Percentiles rank a stretch among this genome's conserved stretches.
These are phyloP conservation scores for Pythium monospermum DNA, from an alignment of 352 stramenopile genomes.

Conservation along the genomic window DNA sequence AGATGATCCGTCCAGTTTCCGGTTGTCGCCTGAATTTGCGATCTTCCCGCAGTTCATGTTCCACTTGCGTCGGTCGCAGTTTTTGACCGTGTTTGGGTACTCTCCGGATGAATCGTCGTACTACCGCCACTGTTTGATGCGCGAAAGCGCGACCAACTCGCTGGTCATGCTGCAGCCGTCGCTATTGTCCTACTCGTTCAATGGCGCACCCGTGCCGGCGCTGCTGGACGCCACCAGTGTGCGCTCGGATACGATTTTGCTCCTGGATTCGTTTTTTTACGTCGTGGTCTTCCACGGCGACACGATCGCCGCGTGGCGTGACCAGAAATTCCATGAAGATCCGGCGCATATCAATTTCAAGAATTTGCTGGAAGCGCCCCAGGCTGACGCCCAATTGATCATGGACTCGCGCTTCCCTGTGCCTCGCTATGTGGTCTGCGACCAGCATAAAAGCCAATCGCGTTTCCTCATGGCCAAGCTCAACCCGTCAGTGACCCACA, in stretches of 20 bases:
- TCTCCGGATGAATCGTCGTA: conserved; percentile 98
- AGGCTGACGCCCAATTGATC: conserved; percentile 97
- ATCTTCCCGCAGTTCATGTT: conserved; percentile 99
- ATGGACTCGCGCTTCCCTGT: conserved; percentile 99
- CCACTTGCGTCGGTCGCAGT: conserved; percentile 98
- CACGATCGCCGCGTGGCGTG: conserved; percentile 98
- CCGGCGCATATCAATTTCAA: conserved; percentile 98
- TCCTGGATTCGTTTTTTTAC: conserved; percentile 99
- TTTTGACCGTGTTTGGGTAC: conserved; percentile 99
- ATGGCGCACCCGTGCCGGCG: conserved; percentile 85
- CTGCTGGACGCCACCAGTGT: conserved; percentile 90
- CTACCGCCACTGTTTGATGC: conserved; percentile 93
- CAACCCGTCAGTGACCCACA: conserved; percentile 97
- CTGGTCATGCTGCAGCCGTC: conserved; percentile 99
- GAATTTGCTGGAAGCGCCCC: conserved; percentile 95
- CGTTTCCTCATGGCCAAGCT: conserved; percentile 99
- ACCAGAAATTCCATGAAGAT: conserved; percentile 94
- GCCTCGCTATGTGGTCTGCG: conserved; percentile 98
- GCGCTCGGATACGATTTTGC: conserved; percentile 96
- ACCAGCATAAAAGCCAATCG: conserved; percentile 99
- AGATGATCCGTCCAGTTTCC: conserved; percentile 97
- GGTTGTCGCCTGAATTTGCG: conserved; percentile 95
- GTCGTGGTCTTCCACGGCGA: conserved; percentile 99
- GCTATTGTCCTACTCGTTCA: conserved; percentile 97
- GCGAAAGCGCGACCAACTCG: conserved; percentile 97